Conservation (phyloP, 75 land plant genomes). For the Cryptomeria japonica region DNA sequence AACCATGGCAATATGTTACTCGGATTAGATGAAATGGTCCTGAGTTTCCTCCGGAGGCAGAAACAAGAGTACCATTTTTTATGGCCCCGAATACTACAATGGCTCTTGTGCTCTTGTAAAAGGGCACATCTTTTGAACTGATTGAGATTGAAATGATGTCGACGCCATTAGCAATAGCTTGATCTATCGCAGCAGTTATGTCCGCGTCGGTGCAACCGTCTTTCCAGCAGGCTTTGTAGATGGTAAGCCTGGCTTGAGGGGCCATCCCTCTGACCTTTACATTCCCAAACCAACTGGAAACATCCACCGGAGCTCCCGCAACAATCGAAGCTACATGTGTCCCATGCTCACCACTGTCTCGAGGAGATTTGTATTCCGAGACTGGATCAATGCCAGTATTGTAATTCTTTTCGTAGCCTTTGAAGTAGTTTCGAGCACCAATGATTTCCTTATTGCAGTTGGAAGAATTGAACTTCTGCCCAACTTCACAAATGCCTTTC, state of each 20-base stretch:
- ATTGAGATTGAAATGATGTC: slow-evolving; percentile 10
- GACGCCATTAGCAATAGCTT: slow-evolving; percentile 20
- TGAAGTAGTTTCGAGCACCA: slow-evolving; percentile 37
- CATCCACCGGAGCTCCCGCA: background rate
- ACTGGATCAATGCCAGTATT: slow-evolving; percentile 39
- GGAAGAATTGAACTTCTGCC: slow-evolving; percentile 26
- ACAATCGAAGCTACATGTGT: slow-evolving; percentile 15
- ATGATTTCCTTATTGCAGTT: slow-evolving; percentile 57
- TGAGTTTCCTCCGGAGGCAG: slow-evolving; percentile 66
- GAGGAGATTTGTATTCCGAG: slow-evolving; percentile 38
- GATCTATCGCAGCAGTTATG: slow-evolving; percentile 21
- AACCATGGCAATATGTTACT: slow-evolving; percentile 76
- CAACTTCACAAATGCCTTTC: slow-evolving; percentile 46
- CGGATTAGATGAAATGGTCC: slow-evolving; percentile 52
- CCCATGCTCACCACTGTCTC: slow-evolving; percentile 15
- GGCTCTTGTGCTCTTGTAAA: slow-evolving; percentile 15
- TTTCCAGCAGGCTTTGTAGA: slow-evolving; percentile 21
- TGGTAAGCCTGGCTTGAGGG: slow-evolving; percentile 11
- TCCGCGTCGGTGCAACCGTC: slow-evolving; percentile 12
- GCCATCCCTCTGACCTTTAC: background rate
- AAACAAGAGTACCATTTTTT: slow-evolving; percentile 1
- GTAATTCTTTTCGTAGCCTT: slow-evolving; percentile 31
- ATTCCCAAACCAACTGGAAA: background rate
- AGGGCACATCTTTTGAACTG: background rate
- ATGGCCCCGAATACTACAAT: background rate